These are phyloP conservation scores for Proliferodiscus dingleyae DNA, from an alignment of 2,329 filamentous ascomycete genomes.

Conservation along the genomic window DNA sequence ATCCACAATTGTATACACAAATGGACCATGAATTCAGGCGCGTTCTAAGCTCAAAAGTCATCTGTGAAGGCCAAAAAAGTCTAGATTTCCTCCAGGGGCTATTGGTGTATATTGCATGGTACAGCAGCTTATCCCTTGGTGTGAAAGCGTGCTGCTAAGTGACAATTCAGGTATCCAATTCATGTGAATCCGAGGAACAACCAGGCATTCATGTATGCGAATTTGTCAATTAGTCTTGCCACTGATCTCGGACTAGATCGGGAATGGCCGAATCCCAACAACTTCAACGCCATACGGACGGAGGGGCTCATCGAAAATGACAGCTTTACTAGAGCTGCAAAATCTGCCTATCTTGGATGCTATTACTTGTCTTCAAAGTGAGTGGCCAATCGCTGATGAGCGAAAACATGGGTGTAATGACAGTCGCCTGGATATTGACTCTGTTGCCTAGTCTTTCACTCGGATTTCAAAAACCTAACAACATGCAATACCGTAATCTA, in stretches of 20 bases:
- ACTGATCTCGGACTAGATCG: conserved; percentile 30
- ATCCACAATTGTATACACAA: conserved; percentile 24
- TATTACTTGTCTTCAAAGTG: conserved; percentile 31
- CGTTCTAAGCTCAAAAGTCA: conserved; percentile 30
- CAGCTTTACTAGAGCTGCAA: conserved; percentile 22
- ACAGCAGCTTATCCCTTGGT: conserved; percentile 14
- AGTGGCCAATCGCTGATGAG: too few species aligned
- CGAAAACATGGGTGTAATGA: too few species aligned
- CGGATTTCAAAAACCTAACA: conserved; percentile 25
- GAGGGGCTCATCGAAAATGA: conserved; percentile 18
- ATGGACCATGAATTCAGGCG: conserved; percentile 28
- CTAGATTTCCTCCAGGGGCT: conserved; percentile 53
- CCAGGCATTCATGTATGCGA: conserved; percentile 29
- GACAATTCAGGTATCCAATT: conserved; percentile 26
- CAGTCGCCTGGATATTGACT: too few species aligned
- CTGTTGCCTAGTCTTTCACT: conserved; percentile 14
- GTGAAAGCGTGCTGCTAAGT: not conserved
- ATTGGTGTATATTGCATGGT: conserved; percentile 57
- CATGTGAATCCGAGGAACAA: conserved; percentile 27
- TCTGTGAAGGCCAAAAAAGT: conserved; percentile 52
- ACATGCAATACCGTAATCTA: conserved; percentile 21
- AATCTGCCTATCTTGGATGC: conserved; percentile 27
- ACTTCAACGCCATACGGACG: conserved; percentile 16
- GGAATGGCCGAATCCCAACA: conserved; percentile 18
- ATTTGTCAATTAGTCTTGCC: conserved; percentile 30